These are phyloP conservation scores for Coemansia sp. DNA, from an alignment of 371 early-diverging fungal genomes.

Conservation along the genomic window DNA sequence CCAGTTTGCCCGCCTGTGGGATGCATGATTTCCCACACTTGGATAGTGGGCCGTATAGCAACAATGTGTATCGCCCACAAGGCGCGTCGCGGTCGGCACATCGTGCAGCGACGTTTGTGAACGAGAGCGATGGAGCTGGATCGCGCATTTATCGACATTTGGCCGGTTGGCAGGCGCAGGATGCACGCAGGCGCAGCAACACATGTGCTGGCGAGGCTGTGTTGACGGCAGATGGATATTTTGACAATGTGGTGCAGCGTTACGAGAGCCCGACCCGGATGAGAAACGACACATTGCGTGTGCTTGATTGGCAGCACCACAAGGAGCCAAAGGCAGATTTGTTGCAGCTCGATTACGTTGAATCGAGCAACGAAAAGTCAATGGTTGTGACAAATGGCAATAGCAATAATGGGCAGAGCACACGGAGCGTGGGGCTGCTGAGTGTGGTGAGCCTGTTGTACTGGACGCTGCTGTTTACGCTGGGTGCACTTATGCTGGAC, in stretches of 20 bases:
- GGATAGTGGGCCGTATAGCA: background rate
- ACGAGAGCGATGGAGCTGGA: background rate
- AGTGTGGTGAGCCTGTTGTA: slow-evolving; percentile 38
- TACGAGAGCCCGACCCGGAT: background rate
- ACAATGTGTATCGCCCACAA: background rate
- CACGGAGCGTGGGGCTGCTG: slow-evolving; percentile 18
- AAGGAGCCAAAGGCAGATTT: background rate
- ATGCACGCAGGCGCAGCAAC: slow-evolving; percentile 10
- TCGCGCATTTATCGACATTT: background rate
- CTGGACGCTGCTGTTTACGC: slow-evolving; percentile 48
- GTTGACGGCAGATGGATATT: background rate
- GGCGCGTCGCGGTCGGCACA: background rate
- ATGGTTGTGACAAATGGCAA: background rate
- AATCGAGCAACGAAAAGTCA: background rate
- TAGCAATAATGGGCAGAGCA: background rate
- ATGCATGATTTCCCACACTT: slow-evolving; percentile 27
- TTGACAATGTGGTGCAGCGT: background rate
- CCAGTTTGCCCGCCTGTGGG: background rate
- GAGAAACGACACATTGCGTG: background rate
- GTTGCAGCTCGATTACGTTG: too few species aligned
- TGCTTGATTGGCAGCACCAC: background rate
- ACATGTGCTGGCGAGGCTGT: slow-evolving; percentile 1
- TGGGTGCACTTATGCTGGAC: slow-evolving; percentile 49
- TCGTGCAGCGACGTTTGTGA: background rate
- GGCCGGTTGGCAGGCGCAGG: background rate